A percentile compares a stretch with the other conserved stretches of the same genome.
phyloP scores from a whole-genome alignment of 129 eudicot species.

The Smallanthus sonchifolius region DNA sequence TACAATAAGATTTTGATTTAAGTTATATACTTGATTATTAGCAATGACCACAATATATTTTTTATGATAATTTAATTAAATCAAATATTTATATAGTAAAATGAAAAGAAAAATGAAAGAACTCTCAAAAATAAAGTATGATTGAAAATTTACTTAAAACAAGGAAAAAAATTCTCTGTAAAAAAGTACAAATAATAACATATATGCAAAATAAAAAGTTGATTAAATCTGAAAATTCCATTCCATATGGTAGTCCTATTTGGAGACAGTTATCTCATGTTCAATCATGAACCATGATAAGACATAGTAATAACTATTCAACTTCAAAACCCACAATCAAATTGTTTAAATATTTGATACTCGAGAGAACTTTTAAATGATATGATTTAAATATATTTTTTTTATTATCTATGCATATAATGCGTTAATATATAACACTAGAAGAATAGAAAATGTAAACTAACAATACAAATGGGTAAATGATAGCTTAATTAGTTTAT shows the following conservation, averaged over 20 bases:
- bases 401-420: too few relatives aligned
- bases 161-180: not conserved
- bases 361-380: too few relatives aligned
- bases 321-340: slow-evolving; percentile 14
- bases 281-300: slow-evolving; percentile 34
- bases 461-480: too few relatives aligned
- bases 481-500: too few relatives aligned
- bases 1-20: too few relatives aligned
- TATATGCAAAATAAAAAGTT: slow-evolving; percentile 12
- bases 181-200: not conserved
- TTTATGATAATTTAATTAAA: not conserved
- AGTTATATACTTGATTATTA: too few relatives aligned
- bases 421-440: too few relatives aligned
- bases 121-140: not conserved
- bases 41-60: too few relatives aligned
- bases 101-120: not conserved
- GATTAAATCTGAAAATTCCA: slow-evolving; percentile 21
- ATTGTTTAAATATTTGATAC: not conserved
- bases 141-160: not conserved
- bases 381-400: not conserved
- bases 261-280: slow-evolving; percentile 24
- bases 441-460: too few relatives aligned
- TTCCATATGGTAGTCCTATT: slow-evolving; percentile 21
- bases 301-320: slow-evolving; percentile 30
- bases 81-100: not conserved